A percentile compares a stretch with the other conserved stretches of the same genome.
Conservation (phyloP, 1,284 basidiomycete species). For the Fomitopsis betulina region DNA sequence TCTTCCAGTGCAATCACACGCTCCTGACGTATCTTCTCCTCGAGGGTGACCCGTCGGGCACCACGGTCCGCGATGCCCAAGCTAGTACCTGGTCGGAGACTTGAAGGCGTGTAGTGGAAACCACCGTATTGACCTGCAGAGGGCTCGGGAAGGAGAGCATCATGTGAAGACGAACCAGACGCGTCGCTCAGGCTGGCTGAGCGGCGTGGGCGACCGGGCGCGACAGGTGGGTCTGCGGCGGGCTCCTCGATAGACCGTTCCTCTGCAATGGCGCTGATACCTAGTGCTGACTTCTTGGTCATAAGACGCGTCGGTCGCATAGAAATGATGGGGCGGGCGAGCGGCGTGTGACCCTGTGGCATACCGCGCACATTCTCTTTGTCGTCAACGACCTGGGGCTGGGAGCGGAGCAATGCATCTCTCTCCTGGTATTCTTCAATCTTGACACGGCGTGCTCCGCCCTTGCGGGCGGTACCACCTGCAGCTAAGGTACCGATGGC, state of each 20-base stretch:
- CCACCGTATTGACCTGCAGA: neutral
- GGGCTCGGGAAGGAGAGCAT: neutral
- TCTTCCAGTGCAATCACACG: conserved; percentile 35
- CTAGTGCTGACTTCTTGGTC: conserved; percentile 8
- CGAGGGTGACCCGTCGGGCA: conserved; percentile 45
- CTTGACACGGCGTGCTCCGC: conserved; percentile 37
- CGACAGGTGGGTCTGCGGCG: conserved; percentile 4
- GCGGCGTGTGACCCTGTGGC: conserved; percentile 8
- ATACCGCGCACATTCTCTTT: conserved; percentile 32
- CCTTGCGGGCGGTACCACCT: conserved; percentile 31
- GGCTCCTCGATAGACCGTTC: conserved; percentile 11
- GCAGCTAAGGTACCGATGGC: conserved; percentile 22
- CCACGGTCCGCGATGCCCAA: conserved; percentile 35
- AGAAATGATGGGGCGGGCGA: conserved; percentile 6
- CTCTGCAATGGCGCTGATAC: conserved; percentile 17
- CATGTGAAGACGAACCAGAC: neutral
- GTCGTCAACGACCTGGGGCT: conserved; percentile 18
- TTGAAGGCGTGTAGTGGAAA: conserved; percentile 15
- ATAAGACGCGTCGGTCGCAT: conserved; percentile 5
- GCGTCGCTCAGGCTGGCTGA: conserved; percentile 68
- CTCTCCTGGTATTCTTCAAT: conserved; percentile 35
- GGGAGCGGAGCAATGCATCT: conserved; percentile 20
- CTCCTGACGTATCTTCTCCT: conserved; percentile 49
- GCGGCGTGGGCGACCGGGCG: conserved; percentile 46
- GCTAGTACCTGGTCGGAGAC: conserved; percentile 47